Conservation (phyloP, 75 land plant genomes). For the Pinus tabuliformis region DNA sequence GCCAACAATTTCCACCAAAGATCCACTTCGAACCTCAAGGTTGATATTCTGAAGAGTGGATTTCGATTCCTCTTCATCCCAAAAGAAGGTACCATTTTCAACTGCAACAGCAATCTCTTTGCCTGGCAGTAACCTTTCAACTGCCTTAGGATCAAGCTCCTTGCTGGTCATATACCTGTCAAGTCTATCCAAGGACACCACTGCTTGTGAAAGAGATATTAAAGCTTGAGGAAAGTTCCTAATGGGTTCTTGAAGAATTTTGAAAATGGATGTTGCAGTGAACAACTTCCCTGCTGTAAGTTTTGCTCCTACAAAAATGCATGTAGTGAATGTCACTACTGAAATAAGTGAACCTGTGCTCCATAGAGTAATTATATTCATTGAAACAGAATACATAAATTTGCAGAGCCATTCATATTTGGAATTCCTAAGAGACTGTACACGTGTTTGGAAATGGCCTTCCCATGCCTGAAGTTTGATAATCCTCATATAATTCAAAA, state of each 20-base stretch:
- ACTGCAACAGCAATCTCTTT: constrained; percentile 48
- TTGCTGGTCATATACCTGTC: constrained; percentile 69
- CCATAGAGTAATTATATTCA: constrained; percentile 63
- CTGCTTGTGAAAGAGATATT: constrained; percentile 80
- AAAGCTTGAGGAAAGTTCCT: constrained; percentile 90
- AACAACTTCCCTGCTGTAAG: constrained; percentile 84
- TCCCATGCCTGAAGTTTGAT: constrained; percentile 99
- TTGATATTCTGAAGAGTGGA: constrained; percentile 43
- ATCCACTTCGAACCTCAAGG: constrained; percentile 49
- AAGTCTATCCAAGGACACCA: constrained; percentile 76
- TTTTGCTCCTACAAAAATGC: constrained; percentile 34
- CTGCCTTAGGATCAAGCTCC: constrained; percentile 65
- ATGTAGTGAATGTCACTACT: constrained; percentile 62
- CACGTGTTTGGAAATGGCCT: constrained; percentile 64
- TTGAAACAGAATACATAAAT: constrained; percentile 64
- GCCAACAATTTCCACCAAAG: constrained; percentile 81
- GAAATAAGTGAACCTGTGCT: constrained; percentile 61
- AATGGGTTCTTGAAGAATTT: constrained; percentile 89
- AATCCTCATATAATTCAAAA: constrained; percentile 84
- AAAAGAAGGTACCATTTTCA: constrained; percentile 64
- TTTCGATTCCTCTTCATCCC: constrained; percentile 65
- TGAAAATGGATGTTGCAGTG: constrained; percentile 80
- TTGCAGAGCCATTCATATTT: constrained; percentile 68
- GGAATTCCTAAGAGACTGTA: constrained; percentile 39
- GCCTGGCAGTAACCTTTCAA: constrained; percentile 34